These are phyloP conservation scores for Eucalyptus cloeziana DNA, from an alignment of 345 rosid genomes.

Conservation along the genomic window DNA sequence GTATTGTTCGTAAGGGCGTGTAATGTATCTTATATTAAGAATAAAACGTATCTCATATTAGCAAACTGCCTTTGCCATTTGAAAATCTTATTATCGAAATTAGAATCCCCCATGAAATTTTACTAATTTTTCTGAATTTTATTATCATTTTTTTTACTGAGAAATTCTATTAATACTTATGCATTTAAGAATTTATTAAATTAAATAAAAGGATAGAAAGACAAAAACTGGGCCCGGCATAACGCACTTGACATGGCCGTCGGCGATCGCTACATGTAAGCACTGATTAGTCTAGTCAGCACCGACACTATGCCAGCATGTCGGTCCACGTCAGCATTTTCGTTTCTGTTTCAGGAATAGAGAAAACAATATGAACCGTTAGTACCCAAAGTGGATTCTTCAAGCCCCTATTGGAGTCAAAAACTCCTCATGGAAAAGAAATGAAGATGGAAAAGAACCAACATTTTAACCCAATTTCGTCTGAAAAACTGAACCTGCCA, in stretches of 20 bases:
- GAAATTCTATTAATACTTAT: neutral
- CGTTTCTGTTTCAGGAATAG: neutral
- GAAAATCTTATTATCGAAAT: neutral
- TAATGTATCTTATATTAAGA: neutral
- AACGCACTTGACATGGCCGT: neutral
- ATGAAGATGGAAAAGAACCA: neutral
- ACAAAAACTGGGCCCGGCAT: neutral
- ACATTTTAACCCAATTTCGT: neutral
- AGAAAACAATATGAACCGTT: neutral
- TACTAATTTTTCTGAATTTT: neutral
- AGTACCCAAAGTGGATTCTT: neutral
- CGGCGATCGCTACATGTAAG: neutral
- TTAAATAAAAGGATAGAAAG: neutral
- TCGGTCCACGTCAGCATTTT: neutral
- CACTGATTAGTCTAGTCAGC: neutral
- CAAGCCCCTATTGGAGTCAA: neutral
- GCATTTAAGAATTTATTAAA: neutral
- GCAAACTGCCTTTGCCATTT: neutral
- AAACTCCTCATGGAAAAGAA: neutral
- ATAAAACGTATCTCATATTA: no score
- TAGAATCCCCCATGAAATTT: neutral
- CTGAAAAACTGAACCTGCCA: neutral
- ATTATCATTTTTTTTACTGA: neutral
- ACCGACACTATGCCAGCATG: neutral
- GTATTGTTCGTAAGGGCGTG: accelerated